Base-by-base conservation (phyloP, 176 grass and related monocot species). In the Pontederia paniculata region DNA sequence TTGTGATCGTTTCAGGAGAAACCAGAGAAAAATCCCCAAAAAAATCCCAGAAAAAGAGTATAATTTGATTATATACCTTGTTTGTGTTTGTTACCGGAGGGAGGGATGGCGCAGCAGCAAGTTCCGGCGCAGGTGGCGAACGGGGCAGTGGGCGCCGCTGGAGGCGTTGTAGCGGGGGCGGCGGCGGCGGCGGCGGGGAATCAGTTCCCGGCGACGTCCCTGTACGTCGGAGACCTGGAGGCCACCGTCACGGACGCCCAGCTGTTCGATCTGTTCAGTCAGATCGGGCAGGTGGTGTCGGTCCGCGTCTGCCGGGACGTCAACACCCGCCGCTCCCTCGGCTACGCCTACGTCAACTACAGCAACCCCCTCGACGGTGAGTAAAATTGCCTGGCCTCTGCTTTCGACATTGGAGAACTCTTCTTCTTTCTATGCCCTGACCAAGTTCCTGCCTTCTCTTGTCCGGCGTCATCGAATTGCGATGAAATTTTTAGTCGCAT, bases 201-300 rank as follows among this genome's bases (percentile, higher is more conserved):
- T 65, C 25, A 76, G 64, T 88, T 97, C 64, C 74, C 82, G 16
- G 74, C 77, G 11, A 88, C 86, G 2, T 98, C 93, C 48, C 68
- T 98, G 14, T 98, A 98, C 68, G 93, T 98, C 20, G 93, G 93
- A 9, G 93, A 98, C 71, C 78, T 98, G 23, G 86, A 98, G 66
- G 58, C 71, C 14, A 77, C 63, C 70, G 86, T 98, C 51, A 76
- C 80, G 65, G 93, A 98, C 42, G 66, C 86, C 62, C 86, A 98
- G 71, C 86, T 98, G 37, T 91, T 79, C 77, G 93, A 91, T 48
- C 57, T 88, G 16, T 98, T 98, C 80, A 86, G 77, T 50, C 86
- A 98, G 77, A 66, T 98, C 73, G 86, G 86, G 17, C 31, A 48
- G 57, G 86, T 98, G 15, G 83, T 98, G 22, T 98, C 93, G 1